Percentiles rank a stretch among this genome's conserved stretches.
Evolutionary conservation across 164 flowering plant genomes (phyloP).

Genomic region (Stephania japonica): DNA sequence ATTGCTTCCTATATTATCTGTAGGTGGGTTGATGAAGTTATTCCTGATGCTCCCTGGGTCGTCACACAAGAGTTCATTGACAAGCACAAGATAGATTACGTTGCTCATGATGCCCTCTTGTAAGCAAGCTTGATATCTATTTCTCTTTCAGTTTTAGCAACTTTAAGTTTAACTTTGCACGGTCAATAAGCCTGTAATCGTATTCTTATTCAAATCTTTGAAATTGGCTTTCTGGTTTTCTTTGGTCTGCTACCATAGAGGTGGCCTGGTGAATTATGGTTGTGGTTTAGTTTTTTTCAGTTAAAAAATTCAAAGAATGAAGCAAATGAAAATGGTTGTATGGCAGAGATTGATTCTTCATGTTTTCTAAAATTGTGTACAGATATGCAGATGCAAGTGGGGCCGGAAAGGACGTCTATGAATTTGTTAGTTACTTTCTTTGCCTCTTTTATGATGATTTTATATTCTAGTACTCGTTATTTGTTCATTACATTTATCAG

Average conservation of each 20-base stretch:
- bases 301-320: not conserved
- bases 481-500: not conserved
- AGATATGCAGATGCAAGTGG: conserved; percentile 81
- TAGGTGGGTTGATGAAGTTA: conserved; percentile 99
- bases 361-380: conserved; percentile 9
- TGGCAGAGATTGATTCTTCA: not conserved
- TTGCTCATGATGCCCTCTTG: conserved; percentile 99
- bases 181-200: not conserved
- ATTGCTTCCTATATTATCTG: not conserved
- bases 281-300: not conserved
- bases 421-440: conserved; percentile 46
- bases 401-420: conserved; percentile 70
- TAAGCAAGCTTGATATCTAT: conserved; percentile 51
- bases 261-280: not conserved
- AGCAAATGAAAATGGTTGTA: not conserved
- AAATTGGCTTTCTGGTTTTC: not conserved
- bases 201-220: not conserved
- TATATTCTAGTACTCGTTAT: conserved; percentile 4
- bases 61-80: conserved; percentile 72
- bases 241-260: not conserved
- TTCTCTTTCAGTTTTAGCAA: conserved; percentile 1
- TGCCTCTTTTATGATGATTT: not conserved
- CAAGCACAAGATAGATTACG: conserved; percentile 81
- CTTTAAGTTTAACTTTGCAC: not conserved
- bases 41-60: conserved; percentile 99